Evolutionary conservation across 2,329 filamentous ascomycete genomes (phyloP), one percentile per base, ranked within the genome.

Genomic region (Talaromyces sp.): DNA sequence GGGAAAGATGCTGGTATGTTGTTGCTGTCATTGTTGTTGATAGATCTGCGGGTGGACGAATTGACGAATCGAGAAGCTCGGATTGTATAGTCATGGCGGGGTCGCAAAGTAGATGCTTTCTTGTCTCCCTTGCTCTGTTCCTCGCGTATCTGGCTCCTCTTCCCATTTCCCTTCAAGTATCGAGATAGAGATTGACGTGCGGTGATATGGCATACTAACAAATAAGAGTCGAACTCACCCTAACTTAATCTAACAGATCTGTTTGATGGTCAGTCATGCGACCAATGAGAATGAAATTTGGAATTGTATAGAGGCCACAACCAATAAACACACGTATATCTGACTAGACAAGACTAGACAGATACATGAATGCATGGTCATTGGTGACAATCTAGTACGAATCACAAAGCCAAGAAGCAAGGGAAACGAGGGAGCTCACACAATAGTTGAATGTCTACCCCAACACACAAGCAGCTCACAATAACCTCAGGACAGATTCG

Each of bases 371-470:
- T 37, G n/a, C 10, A 56, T 39, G 33, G 33, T 14, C 31, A 39
- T 37, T 54, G 50, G 50, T 10, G 33, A 37, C 33, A 22, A 11
- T 56, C 52, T 22, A 56, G 33, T 35, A 54, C 52, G 37, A 22
- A 56, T 56, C 52, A 37, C 19, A 56, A 56, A 39, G 52, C 52
- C 52, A 56, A 56, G 52, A 39, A 47, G 43, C 14, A 52, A 52
- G 49, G 49, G 33, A 52, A 52, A 52, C 22, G 49, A 52, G 49
- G 33, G 52, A 56, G 33, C 52, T 56, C 52, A 56, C 52, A 56
- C 52, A 56, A 39, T 22, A 56, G 33, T 37, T n/a, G 16, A 39
- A 56, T 56, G 5, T 11, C 22, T 3, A 22, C 52, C 52, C 52
- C 10, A 56, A 56, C 52, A 56, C 52, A 39, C 52, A 56, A 56